A percentile compares a stretch with the other conserved stretches of the same genome.
phyloP scores from a whole-genome alignment of 176 grass and related monocot species.

The Phragmites australis region DNA sequence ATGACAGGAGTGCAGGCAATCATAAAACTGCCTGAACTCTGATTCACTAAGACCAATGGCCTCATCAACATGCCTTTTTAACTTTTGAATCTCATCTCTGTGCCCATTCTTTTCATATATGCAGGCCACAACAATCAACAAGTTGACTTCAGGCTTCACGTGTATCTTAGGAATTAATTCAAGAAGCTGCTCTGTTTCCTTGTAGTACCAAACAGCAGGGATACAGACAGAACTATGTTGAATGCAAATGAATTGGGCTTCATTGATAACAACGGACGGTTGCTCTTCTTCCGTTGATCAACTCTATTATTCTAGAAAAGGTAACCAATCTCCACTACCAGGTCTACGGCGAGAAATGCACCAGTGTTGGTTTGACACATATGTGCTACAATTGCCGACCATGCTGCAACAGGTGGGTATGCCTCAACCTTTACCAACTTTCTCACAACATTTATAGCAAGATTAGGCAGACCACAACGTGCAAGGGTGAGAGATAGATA shows the following conservation, averaged over 20 bases:
- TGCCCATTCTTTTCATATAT: constrained; percentile 88
- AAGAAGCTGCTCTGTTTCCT: constrained; percentile 82
- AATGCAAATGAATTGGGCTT: constrained; percentile 75
- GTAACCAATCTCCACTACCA: constrained; percentile 78
- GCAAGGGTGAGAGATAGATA: constrained; percentile 75
- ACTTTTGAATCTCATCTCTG: constrained; percentile 72
- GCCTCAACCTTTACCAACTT: constrained; percentile 74
- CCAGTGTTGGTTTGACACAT: constrained; percentile 74
- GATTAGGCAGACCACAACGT: constrained; percentile 47
- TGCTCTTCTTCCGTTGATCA: constrained; percentile 76
- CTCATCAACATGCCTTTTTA: constrained; percentile 79
- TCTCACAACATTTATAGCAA: constrained; percentile 79
- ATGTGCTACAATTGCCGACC: constrained; percentile 65
- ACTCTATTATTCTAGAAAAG: constrained; percentile 81
- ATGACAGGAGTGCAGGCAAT: constrained; percentile 74
- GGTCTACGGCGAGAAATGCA: constrained; percentile 64
- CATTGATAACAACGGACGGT: constrained; percentile 61
- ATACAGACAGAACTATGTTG: constrained; percentile 67
- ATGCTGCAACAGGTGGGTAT: constrained; percentile 67
- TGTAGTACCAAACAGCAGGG: constrained; percentile 68
- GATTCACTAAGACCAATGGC: constrained; percentile 61
- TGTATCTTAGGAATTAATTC: constrained; percentile 73
- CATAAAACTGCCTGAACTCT: constrained; percentile 76
- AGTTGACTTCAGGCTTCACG: constrained; percentile 59
- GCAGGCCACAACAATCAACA: constrained; percentile 72